Evolutionary conservation across 495 filamentous ascomycete species (phyloP).

Genomic region (Pseudomonodictys pantanalensis): DNA sequence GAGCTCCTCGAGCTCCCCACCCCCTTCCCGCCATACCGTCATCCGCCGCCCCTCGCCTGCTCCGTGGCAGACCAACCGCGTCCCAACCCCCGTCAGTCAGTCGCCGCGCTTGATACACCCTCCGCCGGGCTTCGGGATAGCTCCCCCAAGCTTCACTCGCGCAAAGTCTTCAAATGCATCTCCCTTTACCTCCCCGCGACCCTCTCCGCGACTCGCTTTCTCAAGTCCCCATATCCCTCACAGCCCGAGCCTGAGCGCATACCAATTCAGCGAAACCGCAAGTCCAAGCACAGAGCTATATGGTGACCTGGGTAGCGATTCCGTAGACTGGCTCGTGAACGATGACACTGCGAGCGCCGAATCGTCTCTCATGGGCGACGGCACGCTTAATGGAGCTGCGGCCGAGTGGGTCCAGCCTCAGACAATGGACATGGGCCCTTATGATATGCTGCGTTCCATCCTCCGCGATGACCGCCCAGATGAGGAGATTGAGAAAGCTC

Average conservation of each 20-base stretch:
- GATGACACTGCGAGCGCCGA: slow-evolving; percentile 75
- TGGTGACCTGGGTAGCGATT: slow-evolving; percentile 87
- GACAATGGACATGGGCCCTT: slow-evolving; percentile 89
- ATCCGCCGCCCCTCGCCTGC: slow-evolving; percentile 88
- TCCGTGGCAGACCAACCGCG: slow-evolving; percentile 79
- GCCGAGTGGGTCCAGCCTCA: slow-evolving; percentile 76
- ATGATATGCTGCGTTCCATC: slow-evolving; percentile 96
- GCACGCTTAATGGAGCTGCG: slow-evolving; percentile 69
- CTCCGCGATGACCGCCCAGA: slow-evolving; percentile 84
- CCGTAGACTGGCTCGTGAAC: slow-evolving; percentile 92
- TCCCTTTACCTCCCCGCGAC: slow-evolving; percentile 90
- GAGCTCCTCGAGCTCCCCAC: slow-evolving; percentile 71
- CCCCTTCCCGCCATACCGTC: slow-evolving; percentile 80
- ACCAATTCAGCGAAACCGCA: slow-evolving; percentile 77
- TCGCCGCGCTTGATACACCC: slow-evolving; percentile 69
- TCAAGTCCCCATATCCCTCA: slow-evolving; percentile 90
- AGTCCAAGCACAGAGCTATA: slow-evolving; percentile 79
- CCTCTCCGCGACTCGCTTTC: slow-evolving; percentile 88
- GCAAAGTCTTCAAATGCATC: slow-evolving; percentile 73
- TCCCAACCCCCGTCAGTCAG: slow-evolving; percentile 74
- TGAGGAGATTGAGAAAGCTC: slow-evolving; percentile 86
- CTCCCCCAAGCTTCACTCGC: slow-evolving; percentile 68
- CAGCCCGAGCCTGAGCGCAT: slow-evolving; percentile 88
- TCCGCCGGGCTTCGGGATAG: slow-evolving; percentile 71
- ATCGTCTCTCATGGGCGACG: slow-evolving; percentile 59